Evolutionary conservation across 2,329 filamentous ascomycete species (phyloP).

Genomic region (Fusarium sp.): DNA sequence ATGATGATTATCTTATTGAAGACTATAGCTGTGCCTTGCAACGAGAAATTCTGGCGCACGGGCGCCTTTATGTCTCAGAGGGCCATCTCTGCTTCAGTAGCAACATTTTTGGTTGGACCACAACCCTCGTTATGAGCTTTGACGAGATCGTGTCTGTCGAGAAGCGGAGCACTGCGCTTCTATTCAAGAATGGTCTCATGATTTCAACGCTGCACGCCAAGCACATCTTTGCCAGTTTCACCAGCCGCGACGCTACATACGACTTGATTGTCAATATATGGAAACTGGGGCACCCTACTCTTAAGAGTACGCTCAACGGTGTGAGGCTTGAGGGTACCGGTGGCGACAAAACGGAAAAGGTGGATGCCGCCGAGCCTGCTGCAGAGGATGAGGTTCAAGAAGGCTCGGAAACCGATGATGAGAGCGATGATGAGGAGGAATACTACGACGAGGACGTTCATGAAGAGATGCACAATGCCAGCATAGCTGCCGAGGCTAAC

Average conservation of each 20-base stretch:
- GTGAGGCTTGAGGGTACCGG: conserved; percentile 83
- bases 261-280: conserved; percentile 98
- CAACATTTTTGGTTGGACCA: conserved; percentile 98
- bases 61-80: conserved; percentile 94
- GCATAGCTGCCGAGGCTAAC: conserved; percentile 61
- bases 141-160: conserved; percentile 97
- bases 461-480: conserved; percentile 81
- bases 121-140: conserved; percentile 96
- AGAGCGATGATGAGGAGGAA: conserved; percentile 72
- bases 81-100: conserved; percentile 98
- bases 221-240: conserved; percentile 94
- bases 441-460: conserved; percentile 78
- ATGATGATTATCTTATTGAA: conserved; percentile 97
- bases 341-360: conserved; percentile 91
- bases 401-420: conserved; percentile 66
- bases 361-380: conserved; percentile 62
- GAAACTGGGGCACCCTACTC: conserved; percentile 93
- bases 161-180: conserved; percentile 92
- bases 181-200: conserved; percentile 98
- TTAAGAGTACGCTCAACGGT: conserved; percentile 92
- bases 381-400: conserved; percentile 59
- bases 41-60: conserved; percentile 93
- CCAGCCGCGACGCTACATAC: conserved; percentile 94
- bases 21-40: conserved; percentile 98
- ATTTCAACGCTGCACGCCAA: conserved; percentile 96